Percentiles rank a stretch among this genome's conserved stretches.
These are phyloP conservation scores for Gloeophyllum trabeum DNA, from an alignment of 768 basidiomycete species.

Conservation along the genomic window DNA sequence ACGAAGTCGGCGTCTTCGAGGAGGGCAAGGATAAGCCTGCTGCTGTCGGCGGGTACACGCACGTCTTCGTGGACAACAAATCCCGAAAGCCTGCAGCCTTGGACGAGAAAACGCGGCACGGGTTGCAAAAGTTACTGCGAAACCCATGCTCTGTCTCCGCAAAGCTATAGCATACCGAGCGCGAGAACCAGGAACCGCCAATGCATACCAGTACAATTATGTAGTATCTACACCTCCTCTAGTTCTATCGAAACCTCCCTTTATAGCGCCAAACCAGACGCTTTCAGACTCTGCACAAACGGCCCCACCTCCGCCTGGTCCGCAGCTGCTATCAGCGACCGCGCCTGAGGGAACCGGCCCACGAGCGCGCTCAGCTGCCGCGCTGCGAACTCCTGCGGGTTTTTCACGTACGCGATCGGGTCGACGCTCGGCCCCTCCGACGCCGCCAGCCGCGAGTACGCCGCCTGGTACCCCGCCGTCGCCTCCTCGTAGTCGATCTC, in stretches of 20 bases:
- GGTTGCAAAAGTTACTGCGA: constrained; percentile 28
- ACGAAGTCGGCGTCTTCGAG: constrained; percentile 71
- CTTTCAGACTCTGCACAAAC: constrained; percentile 21
- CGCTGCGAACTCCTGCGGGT: constrained; percentile 44
- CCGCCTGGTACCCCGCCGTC: constrained; percentile 84
- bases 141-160: background rate
- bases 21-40: constrained; percentile 21
- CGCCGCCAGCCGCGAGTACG: constrained; percentile 86
- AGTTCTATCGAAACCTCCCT: background rate
- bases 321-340: constrained; percentile 13
- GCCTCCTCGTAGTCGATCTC: constrained; percentile 88
- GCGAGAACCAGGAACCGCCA: too few relatives aligned
- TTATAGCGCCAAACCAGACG: constrained; percentile 15
- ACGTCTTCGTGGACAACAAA: constrained; percentile 67
- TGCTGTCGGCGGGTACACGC: constrained; percentile 54
- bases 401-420: constrained; percentile 46
- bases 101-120: constrained; percentile 25
- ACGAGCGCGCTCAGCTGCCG: constrained; percentile 20
- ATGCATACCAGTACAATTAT: background rate
- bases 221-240: background rate
- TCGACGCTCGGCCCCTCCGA: constrained; percentile 50
- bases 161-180: background rate
- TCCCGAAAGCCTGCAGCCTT: constrained; percentile 49
- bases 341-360: constrained; percentile 8
- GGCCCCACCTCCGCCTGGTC: constrained; percentile 11